A percentile compares a stretch with the other conserved stretches of the same genome.
Conservation (phyloP, 1,284 basidiomycete species). For the Phellinidium pouzarii region DNA sequence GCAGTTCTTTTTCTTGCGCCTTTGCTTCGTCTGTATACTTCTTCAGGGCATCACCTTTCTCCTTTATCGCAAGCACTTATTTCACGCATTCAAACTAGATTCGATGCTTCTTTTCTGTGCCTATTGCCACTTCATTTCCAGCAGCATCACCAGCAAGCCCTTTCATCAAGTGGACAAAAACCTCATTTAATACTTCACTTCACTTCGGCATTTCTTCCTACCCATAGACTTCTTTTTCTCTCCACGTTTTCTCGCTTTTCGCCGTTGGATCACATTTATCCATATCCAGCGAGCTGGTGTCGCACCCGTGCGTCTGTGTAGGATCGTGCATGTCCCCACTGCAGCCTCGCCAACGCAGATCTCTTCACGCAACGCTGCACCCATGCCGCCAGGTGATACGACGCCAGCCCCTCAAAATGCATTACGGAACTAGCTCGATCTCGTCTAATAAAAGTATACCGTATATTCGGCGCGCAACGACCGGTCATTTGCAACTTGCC, state of each 20-base stretch:
- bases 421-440: not conserved
- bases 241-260: not conserved
- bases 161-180: not conserved
- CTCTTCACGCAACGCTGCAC: not conserved
- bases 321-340: not conserved
- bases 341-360: not conserved
- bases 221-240: slow-evolving; percentile 3
- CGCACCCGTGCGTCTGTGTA: not conserved
- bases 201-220: not conserved
- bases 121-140: not conserved
- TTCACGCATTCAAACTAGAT: not conserved
- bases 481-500: not conserved
- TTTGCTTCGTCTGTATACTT: not conserved
- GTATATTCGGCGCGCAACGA: not conserved
- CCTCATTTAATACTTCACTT: slow-evolving; percentile 5
- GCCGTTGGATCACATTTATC: slow-evolving; percentile 10
- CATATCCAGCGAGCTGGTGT: not conserved
- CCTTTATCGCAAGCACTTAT: not conserved
- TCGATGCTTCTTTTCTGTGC: not conserved
- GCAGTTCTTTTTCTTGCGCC: not conserved
- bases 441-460: slow-evolving; percentile 3
- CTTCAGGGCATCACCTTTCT: not conserved
- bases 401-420: not conserved
- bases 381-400: not conserved
- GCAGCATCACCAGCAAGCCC: not conserved